Evolutionary conservation across 2,329 filamentous ascomycete genomes (phyloP), one percentile per base, ranked within the genome.

Genomic region (Trichoderma gracile): DNA sequence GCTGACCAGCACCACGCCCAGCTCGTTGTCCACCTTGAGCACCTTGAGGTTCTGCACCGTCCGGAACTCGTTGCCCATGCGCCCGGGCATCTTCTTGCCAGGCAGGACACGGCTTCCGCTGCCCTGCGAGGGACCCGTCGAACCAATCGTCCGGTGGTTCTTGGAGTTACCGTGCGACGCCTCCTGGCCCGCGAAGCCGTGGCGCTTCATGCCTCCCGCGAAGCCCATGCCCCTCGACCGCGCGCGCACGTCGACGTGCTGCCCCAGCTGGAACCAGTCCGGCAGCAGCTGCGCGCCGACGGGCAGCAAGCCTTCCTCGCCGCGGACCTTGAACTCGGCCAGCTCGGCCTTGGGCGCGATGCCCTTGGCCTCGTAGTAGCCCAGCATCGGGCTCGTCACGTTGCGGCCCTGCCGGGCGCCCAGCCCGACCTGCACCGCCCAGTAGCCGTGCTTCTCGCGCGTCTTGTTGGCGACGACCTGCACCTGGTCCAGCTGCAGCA

Each of bases 1-100:
- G 78, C 90, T 92, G 68, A 99, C 88, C 60, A 97, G 86, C 65
- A 99, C 87, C 71, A 97, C 86, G 21, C 95, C 95, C 73, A 93
- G 89, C 76, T 91, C 89, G 71, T 88, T 85, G 78, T 98, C 93
- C 40, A 97, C 89, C 81, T 92, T 89, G 75, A 99, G 80, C 60
- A 99, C 88, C 78, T 89, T 91, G 71, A 98, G 80, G 78, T 96
- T 97, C 83, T 97, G 93, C 65, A 95, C 84, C 54, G 95, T 99
- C 63, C 93, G 90, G 70, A 86, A 87, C 77, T 96, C 86, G 69
- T 90, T 91, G 68, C 95, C 95, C 95, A 99, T 98, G 66, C 92
- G 87, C 63, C 95, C 95, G 3, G 95, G 87, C 95, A 99, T 99
- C 80, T 93, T 95, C 86, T 99, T 99, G 66, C 95, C 95, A 0